Percentiles rank a stretch among this genome's conserved stretches.
Conservation (phyloP, 805 yeast genomes). For the Starmerella sp. region DNA sequence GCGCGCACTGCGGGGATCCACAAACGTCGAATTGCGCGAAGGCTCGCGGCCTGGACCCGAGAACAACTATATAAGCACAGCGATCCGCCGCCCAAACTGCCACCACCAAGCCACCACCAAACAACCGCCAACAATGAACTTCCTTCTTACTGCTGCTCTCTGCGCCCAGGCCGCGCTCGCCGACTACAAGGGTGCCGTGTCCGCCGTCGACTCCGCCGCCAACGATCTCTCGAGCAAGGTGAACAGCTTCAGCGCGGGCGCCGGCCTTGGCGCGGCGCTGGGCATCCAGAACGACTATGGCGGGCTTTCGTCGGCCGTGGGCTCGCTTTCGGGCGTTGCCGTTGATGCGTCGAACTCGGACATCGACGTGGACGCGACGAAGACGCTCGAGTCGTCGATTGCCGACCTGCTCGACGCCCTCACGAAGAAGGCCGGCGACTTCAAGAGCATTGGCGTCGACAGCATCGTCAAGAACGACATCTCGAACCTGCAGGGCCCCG, state of each 20-base stretch:
- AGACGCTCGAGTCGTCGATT: conserved; percentile 13
- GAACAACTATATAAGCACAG: neutral
- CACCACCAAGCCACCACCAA: neutral
- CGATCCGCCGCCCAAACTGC: neutral
- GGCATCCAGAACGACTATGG: conserved; percentile 24
- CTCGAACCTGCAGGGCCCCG: conserved; percentile 18
- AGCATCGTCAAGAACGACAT: conserved; percentile 23
- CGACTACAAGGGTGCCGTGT: neutral
- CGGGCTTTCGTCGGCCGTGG: conserved; percentile 18
- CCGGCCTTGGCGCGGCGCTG: conserved; percentile 23
- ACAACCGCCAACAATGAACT: neutral
- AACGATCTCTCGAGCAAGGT: neutral
- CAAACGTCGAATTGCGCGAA: neutral
- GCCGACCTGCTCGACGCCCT: conserved; percentile 20
- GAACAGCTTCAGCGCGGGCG: neutral
- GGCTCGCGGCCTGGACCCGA: neutral
- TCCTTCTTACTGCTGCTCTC: neutral
- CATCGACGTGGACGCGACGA: conserved; percentile 6
- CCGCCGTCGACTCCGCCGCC: neutral
- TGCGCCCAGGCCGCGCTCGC: neutral
- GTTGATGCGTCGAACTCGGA: conserved; percentile 11
- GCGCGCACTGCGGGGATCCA: neutral
- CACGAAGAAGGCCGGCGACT: conserved; percentile 22
- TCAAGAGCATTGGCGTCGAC: conserved; percentile 21
- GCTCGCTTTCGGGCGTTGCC: conserved; percentile 10